Base-by-base conservation (phyloP, 169 alveolate species). In the Plasmodium gaboni region DNA sequence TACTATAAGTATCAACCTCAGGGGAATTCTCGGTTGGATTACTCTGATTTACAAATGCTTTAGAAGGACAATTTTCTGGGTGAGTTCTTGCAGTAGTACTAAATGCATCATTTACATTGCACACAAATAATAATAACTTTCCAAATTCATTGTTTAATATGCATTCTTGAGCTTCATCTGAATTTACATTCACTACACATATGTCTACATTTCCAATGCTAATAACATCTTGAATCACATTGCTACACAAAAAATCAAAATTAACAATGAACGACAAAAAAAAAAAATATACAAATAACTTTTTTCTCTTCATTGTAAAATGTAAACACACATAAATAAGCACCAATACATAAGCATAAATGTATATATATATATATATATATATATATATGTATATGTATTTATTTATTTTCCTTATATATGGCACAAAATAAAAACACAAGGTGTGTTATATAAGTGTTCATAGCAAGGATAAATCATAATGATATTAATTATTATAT, bases 121-220 rank as follows among this genome's bases (percentile, higher is more conserved):
- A 74, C 12, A 60, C 22, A 74, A 74, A 74, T 74, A 74, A 42
- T 13, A 74, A 46, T 42, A 68, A 50, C 24, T 74, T 74, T 9
- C 88, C 88, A 67, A 74, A 74, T 38, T 74, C 74, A 60, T 74
- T 74, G 10, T 74, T 64, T 55, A 74, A 38, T 42, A 74, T 63
- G 24, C 88, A 74, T 67, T 74, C 88, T 24, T 74, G 67, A 22
- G 46, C 68, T 19, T 74, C 88, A 3, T 48, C 74, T 61, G 65
- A 32, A 15, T 13, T 61, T 13, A 15, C 50, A 46, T 74, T 68
- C 48, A 74, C 48, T 4, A 5, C 1, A n/a, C 88, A 74, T 9
- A 74, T 28, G 0, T 74, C 22, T 9, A 74, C 42, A 38, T 74
- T 32, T 12, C 88, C 88, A 5, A 74, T 46, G 15, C 22, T 74